Percentiles rank a stretch among this genome's conserved stretches.
Evolutionary conservation across 352 stramenopile genomes (phyloP).

Genomic region (Globisporangium nunn): DNA sequence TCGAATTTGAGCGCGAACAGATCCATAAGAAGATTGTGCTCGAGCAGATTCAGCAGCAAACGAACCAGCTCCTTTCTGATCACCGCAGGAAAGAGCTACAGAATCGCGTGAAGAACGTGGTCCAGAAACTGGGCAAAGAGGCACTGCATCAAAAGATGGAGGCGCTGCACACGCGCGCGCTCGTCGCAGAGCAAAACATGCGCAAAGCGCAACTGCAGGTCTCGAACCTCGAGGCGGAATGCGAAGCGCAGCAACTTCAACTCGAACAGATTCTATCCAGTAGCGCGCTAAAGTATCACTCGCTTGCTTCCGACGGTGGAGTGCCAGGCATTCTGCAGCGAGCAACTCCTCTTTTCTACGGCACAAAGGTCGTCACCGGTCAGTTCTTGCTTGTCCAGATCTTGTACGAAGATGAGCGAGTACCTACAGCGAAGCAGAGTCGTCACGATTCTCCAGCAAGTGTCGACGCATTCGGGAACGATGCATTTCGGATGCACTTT

Average conservation of each 20-base stretch:
- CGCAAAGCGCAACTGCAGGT: slow-evolving; percentile 39
- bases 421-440: not conserved
- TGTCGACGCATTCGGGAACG: slow-evolving; percentile 14
- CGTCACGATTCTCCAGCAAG: slow-evolving; percentile 1
- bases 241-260: slow-evolving; percentile 25
- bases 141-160: slow-evolving; percentile 61
- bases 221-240: slow-evolving; percentile 25
- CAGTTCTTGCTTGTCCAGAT: slow-evolving; percentile 54
- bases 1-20: slow-evolving; percentile 39
- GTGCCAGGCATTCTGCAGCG: slow-evolving; percentile 50
- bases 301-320: slow-evolving; percentile 29
- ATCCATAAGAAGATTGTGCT: slow-evolving; percentile 30
- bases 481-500: slow-evolving; percentile 43
- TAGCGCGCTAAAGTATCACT: slow-evolving; percentile 48
- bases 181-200: slow-evolving; percentile 51
- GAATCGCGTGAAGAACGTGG: slow-evolving; percentile 40
- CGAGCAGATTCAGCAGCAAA: slow-evolving; percentile 40
- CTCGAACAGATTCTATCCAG: slow-evolving; percentile 48
- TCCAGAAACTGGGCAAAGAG: slow-evolving; percentile 58
- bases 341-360: slow-evolving; percentile 30
- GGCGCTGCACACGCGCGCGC: slow-evolving; percentile 31
- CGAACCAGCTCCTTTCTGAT: slow-evolving; percentile 38
- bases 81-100: slow-evolving; percentile 45
- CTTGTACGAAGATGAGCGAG: slow-evolving; percentile 40
- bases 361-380: slow-evolving; percentile 26